Percentiles rank a stretch among this genome's conserved stretches.
phyloP scores from a whole-genome alignment of 495 filamentous ascomycete genomes.

The Tuber calosporum region DNA sequence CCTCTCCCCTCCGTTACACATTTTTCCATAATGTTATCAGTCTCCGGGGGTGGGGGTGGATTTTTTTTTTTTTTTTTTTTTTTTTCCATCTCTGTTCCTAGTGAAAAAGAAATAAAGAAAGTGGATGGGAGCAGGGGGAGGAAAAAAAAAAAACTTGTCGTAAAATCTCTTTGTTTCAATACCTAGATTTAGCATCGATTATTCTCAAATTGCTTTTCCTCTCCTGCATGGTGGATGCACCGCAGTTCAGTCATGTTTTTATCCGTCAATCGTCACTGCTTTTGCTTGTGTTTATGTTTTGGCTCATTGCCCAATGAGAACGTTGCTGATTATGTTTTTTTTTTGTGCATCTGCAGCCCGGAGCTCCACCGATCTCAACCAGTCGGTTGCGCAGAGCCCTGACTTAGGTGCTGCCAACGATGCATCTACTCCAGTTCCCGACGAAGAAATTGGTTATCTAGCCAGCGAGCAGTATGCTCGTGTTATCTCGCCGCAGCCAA shows the following conservation, averaged over 20 bases:
- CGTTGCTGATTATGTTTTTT: slow-evolving; percentile 9
- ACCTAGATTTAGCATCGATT: neutral
- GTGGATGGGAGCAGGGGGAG: neutral
- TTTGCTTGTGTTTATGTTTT: neutral
- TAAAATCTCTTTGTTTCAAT: neutral
- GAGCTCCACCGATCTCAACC: slow-evolving; percentile 82
- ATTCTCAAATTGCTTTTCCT: neutral
- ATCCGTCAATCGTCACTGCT: neutral
- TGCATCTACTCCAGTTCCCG: slow-evolving; percentile 30
- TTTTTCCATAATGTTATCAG: neutral
- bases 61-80: slow-evolving; percentile 11
- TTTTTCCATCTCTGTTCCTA: slow-evolving; percentile 49
- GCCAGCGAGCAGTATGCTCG: slow-evolving; percentile 42
- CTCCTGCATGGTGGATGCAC: neutral
- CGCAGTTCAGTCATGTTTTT: neutral
- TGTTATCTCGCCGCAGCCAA: slow-evolving; percentile 27
- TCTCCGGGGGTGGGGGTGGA: neutral
- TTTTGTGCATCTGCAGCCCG: slow-evolving; percentile 55
- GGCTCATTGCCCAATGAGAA: slow-evolving; percentile 53
- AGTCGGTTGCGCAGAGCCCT: slow-evolving; percentile 42
- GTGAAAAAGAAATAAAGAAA: slow-evolving; percentile 6
- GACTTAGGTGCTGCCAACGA: slow-evolving; percentile 21
- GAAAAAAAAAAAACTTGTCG: neutral
- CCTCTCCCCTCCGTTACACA: slow-evolving; percentile 6
- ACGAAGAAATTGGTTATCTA: slow-evolving; percentile 46